A percentile compares a stretch with the other conserved stretches of the same genome.
phyloP scores from a whole-genome alignment of 257 asterid genomes.

The Perilla frutescens region DNA sequence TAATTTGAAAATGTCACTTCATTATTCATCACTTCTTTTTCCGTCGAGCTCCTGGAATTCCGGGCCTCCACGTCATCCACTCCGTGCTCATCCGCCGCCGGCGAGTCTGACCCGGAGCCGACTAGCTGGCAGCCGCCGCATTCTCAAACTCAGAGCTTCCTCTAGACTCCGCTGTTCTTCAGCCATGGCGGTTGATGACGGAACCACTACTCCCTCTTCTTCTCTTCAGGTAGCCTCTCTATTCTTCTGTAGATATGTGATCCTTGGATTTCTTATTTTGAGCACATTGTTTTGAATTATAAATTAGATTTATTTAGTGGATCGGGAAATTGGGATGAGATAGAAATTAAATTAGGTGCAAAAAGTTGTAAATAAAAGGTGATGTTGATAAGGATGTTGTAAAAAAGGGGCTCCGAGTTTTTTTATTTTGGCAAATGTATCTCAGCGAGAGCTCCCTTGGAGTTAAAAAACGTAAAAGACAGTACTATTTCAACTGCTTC shows the following conservation, averaged over 20 bases:
- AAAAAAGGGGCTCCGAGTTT: not conserved
- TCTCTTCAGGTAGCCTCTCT: slow-evolving; percentile 48
- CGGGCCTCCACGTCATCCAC: slow-evolving; percentile 33
- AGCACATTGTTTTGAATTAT: not conserved
- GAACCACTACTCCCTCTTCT: slow-evolving; percentile 45
- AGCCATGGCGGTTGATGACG: slow-evolving; percentile 57
- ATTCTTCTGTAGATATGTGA: not conserved
- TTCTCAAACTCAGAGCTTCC: slow-evolving; percentile 32
- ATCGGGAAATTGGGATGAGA: slow-evolving; percentile 23
- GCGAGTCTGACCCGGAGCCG: slow-evolving; percentile 37
- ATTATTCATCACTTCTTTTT: slow-evolving; percentile 32
- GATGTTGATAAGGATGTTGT: not conserved
- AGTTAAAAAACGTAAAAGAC: not conserved
- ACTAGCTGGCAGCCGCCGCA: slow-evolving; percentile 32
- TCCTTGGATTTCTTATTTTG: not conserved
- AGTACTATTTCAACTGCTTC: not conserved
- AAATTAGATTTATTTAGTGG: not conserved
- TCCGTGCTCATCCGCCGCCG: slow-evolving; percentile 16
- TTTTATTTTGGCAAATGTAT: not conserved
- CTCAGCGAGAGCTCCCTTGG: not conserved
- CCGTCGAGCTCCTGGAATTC: slow-evolving; percentile 35
- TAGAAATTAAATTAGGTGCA: not conserved
- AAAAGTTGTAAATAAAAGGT: not conserved
- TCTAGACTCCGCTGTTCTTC: slow-evolving; percentile 46
- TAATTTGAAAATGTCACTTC: slow-evolving; percentile 48